Percentiles rank a stretch among this genome's conserved stretches.
These are phyloP conservation scores for Lycium barbarum DNA, from an alignment of 257 asterid genomes.

Conservation along the genomic window DNA sequence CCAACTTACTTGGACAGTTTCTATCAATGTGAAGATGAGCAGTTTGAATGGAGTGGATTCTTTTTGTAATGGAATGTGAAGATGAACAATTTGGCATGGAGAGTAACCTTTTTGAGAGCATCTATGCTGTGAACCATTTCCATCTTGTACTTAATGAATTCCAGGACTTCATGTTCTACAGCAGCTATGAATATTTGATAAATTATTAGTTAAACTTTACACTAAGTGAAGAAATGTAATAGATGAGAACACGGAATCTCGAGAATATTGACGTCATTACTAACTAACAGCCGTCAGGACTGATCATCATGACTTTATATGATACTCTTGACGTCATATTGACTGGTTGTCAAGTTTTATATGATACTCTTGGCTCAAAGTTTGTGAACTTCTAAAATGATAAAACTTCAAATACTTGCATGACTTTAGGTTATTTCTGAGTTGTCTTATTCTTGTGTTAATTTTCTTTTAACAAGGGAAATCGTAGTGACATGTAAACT, in stretches of 20 bases:
- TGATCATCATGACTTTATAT: background rate
- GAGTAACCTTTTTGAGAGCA: background rate
- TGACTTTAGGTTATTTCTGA: background rate
- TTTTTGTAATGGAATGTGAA: background rate
- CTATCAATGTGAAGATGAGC: background rate
- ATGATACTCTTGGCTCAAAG: background rate
- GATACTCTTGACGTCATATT: background rate
- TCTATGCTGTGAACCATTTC: background rate
- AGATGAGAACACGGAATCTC: background rate
- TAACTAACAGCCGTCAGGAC: background rate
- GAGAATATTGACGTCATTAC: background rate
- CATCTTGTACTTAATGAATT: constrained; percentile 17
- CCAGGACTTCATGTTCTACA: background rate
- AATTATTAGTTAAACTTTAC: constrained; percentile 13
- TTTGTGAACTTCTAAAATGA: background rate
- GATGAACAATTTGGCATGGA: background rate
- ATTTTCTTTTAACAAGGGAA: background rate
- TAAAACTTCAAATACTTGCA: constrained; percentile 12
- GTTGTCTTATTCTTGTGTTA: background rate
- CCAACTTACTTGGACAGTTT: background rate
- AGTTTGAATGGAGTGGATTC: background rate
- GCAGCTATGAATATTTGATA: background rate
- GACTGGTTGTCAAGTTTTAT: no score
- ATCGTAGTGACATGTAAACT: constrained; percentile 10
- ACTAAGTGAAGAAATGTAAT: background rate